A percentile compares a stretch with the other conserved stretches of the same genome.
Conservation (phyloP, 2,329 filamentous ascomycete species). For the Aspergillus udagawae region DNA sequence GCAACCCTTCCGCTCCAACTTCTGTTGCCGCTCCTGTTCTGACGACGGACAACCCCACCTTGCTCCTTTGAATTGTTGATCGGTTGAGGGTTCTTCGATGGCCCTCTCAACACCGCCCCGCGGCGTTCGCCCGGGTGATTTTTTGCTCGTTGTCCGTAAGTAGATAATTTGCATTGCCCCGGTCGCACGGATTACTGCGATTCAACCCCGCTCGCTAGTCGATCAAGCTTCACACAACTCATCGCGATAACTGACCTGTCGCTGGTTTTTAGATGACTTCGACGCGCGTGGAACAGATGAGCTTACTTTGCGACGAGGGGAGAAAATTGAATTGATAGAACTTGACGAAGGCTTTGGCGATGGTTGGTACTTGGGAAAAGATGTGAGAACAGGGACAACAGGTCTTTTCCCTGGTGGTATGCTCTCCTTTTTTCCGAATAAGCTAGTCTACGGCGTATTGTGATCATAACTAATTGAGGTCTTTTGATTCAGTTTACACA, state of each 20-base stretch:
- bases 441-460: not conserved
- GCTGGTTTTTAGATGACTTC: slow-evolving; percentile 73
- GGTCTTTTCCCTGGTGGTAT: slow-evolving; percentile 49
- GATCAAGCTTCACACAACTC: slow-evolving; percentile 13
- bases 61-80: slow-evolving; percentile 1
- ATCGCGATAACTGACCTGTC: slow-evolving; percentile 12
- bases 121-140: slow-evolving; percentile 38
- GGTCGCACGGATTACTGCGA: not conserved
- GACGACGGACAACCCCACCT: not conserved
- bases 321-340: slow-evolving; percentile 61
- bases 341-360: slow-evolving; percentile 65
- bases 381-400: slow-evolving; percentile 38
- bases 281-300: slow-evolving; percentile 88
- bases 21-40: slow-evolving; percentile 7
- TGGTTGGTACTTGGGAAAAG: slow-evolving; percentile 60
- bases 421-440: not conserved
- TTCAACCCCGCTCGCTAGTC: slow-evolving; percentile 1
- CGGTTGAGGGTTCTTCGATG: slow-evolving; percentile 23
- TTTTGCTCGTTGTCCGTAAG: slow-evolving; percentile 45
- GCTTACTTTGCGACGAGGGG: slow-evolving; percentile 76
- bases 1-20: slow-evolving; percentile 16
- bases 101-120: slow-evolving; percentile 31
- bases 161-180: slow-evolving; percentile 15
- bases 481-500: slow-evolving; percentile 21
- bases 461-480: slow-evolving; percentile 1